Base-by-base conservation (phyloP, 345 rosid species). In the Hibiscus tridactylites region DNA sequence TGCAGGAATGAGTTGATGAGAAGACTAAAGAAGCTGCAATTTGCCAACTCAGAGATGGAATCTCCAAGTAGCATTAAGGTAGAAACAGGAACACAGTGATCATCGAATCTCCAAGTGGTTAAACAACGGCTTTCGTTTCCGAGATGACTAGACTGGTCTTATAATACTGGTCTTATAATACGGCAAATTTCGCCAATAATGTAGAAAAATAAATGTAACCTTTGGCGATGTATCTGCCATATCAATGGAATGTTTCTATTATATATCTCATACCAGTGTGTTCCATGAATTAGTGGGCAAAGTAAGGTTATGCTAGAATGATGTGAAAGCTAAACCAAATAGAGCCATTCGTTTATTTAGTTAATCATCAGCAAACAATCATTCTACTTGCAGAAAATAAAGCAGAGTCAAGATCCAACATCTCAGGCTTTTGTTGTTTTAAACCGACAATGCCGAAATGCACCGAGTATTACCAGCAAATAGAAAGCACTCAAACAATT, bases 1-100 rank as follows among this genome's bases (percentile, higher is more conserved):
- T 76, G 79, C 82, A 90, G 98, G 77, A 84, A 80, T 83, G 98
- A 93, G 83, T 47, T 93, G 72, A 72, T 58, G 79, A 88, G 97
- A 74, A 85, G 97, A 72, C 70, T 88, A 0, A 78, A 66, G 75
- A 52, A 16, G 81, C 83, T 46, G 82, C 85, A 17, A 44, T 90
- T 49, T 28, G 77, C 69, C 78, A 69, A 76, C 66, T 9, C 28
- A 33, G 60, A 70, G 70, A 71, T 13, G 13, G 56, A 15, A 62
- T 62, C 12, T 35, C 10, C 42, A 26, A 66, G 21, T 26, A 26
- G 37, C 56, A 47, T 66, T 0, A 66, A 47, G 57, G 19, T 66
- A 26, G 37, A 66, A 66, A 26, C 26, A 24, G 24, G 19, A 9
- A 66, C 71, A 58, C 26, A 72, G 9, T 68, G 54, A 21, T 53